These are phyloP conservation scores for Suzukiozyma palmioleophila DNA, from an alignment of 1,139 yeast genomes.

Conservation along the genomic window DNA sequence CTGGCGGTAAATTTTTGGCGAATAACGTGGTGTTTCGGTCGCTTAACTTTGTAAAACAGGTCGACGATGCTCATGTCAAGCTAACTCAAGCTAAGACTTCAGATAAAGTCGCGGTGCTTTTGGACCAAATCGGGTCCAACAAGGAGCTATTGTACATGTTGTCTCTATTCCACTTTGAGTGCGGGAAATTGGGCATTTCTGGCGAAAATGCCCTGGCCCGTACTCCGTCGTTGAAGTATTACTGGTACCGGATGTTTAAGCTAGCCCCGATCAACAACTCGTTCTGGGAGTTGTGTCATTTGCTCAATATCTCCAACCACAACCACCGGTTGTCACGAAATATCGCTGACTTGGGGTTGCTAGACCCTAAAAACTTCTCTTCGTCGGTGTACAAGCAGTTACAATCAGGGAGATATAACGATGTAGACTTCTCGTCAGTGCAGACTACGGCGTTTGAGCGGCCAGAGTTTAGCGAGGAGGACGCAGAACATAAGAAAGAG, in stretches of 20 bases:
- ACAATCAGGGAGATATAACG: slow-evolving; percentile 23
- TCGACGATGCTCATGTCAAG: slow-evolving; percentile 22
- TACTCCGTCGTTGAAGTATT: slow-evolving; percentile 6
- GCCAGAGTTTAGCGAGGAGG: slow-evolving; percentile 10
- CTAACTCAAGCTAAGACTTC: slow-evolving; percentile 16
- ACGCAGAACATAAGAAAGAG: background rate
- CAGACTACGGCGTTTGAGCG: slow-evolving; percentile 15
- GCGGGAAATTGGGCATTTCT: slow-evolving; percentile 28
- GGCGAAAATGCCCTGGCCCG: slow-evolving; percentile 8
- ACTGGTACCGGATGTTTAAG: slow-evolving; percentile 17
- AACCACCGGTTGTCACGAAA: slow-evolving; percentile 24
- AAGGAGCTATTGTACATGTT: slow-evolving; percentile 30
- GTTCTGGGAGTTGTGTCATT: slow-evolving; percentile 39
- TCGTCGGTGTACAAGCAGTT: slow-evolving; percentile 20
- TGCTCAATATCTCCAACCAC: slow-evolving; percentile 29
- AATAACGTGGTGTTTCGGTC: slow-evolving; percentile 11
- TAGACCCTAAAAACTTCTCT: slow-evolving; percentile 38
- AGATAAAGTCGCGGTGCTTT: slow-evolving; percentile 20
- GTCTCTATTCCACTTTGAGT: slow-evolving; percentile 29
- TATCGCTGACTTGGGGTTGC: slow-evolving; percentile 28
- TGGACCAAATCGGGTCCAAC: slow-evolving; percentile 21
- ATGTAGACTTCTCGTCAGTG: slow-evolving; percentile 20
- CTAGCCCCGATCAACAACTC: slow-evolving; percentile 29
- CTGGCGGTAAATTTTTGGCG: background rate
- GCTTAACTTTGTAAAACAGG: slow-evolving; percentile 25